Evolutionary conservation across 1,139 yeast genomes (phyloP), one percentile per base, ranked within the genome.

Genomic region (Suhomyces maxii): DNA sequence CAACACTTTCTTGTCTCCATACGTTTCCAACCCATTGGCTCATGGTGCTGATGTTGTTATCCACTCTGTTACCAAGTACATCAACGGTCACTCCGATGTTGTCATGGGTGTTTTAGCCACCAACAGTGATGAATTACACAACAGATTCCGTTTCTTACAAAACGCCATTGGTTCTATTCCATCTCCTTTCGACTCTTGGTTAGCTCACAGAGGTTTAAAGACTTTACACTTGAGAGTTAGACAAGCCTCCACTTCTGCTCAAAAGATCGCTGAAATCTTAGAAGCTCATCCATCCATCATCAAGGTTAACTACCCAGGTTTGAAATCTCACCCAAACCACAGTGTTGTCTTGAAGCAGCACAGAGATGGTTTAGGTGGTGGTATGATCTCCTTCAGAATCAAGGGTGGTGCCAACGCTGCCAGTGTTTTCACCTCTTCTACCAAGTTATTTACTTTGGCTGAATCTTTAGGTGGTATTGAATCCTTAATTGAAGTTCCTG

Each of bases 1-100:
- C 75, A 88, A 93, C 76, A 91, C 98, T 33, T 90, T 91, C 79
- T 78, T 91, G 62, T 89, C 97, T 14, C 97, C 97, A 57, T 93
- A 93, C 68, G 73, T 89, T 61, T 88, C 91, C 52, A 88, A 89
- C 74, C 96, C 97, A 55, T 78, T 89, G 64, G 71, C 68, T 53
- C 83, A 77, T 57, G 97, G 97, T 53, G 96, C 95, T 46, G 96
- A 88, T 64, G 79, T 88, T 50, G 95, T 88, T 47, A 85, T 86
- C 39, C 96, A 89, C 72, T 86, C 95, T 26, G 95, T 89, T 54
- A 89, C 96, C 62, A 89, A 89, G 73, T 89, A 87, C 77, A 85
- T 89, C 67, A 89, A 89, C 65, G 96, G 97, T 54, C 97, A 89
- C 72, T 86, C 95, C 40, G 97, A 89, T 64, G 96, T 89, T 34